These are phyloP conservation scores for Aspergillus calidoustus DNA, from an alignment of 2,329 filamentous ascomycete genomes.

Conservation along the genomic window DNA sequence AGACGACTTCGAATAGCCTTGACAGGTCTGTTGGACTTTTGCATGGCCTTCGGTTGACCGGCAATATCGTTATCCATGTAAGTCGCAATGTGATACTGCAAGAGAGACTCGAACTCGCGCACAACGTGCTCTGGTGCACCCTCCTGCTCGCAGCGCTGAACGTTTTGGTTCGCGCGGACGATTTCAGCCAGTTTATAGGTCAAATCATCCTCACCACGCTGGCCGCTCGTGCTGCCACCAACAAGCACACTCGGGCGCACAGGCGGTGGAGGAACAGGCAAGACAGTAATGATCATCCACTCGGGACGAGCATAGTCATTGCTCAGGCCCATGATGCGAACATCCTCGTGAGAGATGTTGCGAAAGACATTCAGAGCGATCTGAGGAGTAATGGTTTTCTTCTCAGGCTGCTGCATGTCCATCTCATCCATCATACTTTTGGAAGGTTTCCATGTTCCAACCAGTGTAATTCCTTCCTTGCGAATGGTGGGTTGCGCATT, in stretches of 20 bases:
- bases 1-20: constrained; percentile 96
- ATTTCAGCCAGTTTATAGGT: constrained; percentile 99
- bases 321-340: constrained; percentile 87
- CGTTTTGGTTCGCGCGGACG: constrained; percentile 94
- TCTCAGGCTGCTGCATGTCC: constrained; percentile 71
- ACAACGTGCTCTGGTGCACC: constrained; percentile 91
- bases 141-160: constrained; percentile 86
- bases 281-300: constrained; percentile 96
- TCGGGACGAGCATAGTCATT: constrained; percentile 94
- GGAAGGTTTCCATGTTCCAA: constrained; percentile 71
- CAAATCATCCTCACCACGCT: constrained; percentile 97
- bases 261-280: constrained; percentile 92
- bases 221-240: constrained; percentile 88
- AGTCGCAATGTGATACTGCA: constrained; percentile 98
- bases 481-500: constrained; percentile 88
- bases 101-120: constrained; percentile 83
- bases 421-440: constrained; percentile 73
- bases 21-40: constrained; percentile 94
- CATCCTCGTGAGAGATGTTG: constrained; percentile 79
- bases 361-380: constrained; percentile 85
- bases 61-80: constrained; percentile 99
- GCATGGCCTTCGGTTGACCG: constrained; percentile 88
- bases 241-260: constrained; percentile 97
- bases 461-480: constrained; percentile 82
- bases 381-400: constrained; percentile 79